Evolutionary conservation across 2,329 filamentous ascomycete genomes (phyloP), one percentile per base, ranked within the genome.

Genomic region (Penicillium sp.): DNA sequence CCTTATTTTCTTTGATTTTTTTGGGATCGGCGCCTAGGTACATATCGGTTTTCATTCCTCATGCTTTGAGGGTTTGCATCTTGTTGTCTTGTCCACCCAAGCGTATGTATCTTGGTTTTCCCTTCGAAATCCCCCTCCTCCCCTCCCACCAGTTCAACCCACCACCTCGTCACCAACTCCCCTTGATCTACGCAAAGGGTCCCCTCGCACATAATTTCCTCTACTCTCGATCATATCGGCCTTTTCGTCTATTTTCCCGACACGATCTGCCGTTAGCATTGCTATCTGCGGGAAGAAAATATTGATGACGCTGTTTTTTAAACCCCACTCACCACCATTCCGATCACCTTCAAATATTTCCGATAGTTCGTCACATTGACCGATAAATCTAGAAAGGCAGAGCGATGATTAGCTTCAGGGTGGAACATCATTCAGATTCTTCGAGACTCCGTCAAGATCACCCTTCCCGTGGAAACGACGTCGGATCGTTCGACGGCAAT

Each of bases 381-480:
- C 56, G 59, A 67, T 67, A 53, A 60, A 62, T 59, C 57, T 63
- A 69, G 65, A 67, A 69, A 74, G 67, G 69, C 69, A 75, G 72
- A 75, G 73, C 72, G 72, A 76, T 76, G 73, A 75, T 74, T 72
- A 76, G 73, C 72, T 69, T 73, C 71, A 72, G 72, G 71, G 72
- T 73, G 72, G 69, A 75, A 74, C 71, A 75, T 66, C 71, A 71
- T 69, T 72, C 69, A 75, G 68, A 74, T 68, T 73, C 67, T 66
- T 70, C 72, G 67, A 73, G 67, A 73, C 66, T 69, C 67, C 69
- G 67, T 71, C 67, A 70, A 68, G 56, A 70, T 65, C 70, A 69
- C 66, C 62, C 66, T 67, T 64, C 60, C 70, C 65, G 68, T 70
- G 70, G 70, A 70, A 70, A 60, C 69, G 67, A 72, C 51, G 62